phyloP scores from a whole-genome alignment of 371 early-diverging fungal species.

The Mucor racemosus region DNA sequence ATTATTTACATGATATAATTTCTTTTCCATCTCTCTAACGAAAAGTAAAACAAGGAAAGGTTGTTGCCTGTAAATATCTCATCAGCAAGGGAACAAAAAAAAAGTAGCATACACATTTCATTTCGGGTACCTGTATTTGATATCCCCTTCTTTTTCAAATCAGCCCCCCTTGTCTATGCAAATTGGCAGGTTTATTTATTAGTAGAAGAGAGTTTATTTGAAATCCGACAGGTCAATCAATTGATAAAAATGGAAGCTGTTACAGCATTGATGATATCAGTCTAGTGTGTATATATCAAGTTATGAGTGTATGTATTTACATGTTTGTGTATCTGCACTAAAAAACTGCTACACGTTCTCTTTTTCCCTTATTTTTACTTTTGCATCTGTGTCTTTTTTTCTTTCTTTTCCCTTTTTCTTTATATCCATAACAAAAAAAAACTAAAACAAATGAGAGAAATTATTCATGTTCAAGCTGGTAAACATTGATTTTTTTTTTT shows the following conservation, averaged over 20 bases:
- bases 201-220: neutral
- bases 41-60: neutral
- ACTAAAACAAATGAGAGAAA: conserved; percentile 90
- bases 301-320: neutral
- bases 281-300: conserved; percentile 5
- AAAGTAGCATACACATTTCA: too few relatives aligned
- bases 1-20: neutral
- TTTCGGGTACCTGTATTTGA: neutral
- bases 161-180: neutral
- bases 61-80: neutral
- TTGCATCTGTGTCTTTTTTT: neutral
- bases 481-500: conserved; percentile 6
- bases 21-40: neutral
- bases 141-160: neutral
- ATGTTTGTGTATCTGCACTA: conserved; percentile 7
- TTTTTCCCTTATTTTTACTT: neutral
- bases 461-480: conserved; percentile 99
- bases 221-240: neutral
- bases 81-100: neutral
- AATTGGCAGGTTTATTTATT: conserved; percentile 6
- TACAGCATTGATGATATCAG: conserved; percentile 1
- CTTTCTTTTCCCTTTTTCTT: neutral
- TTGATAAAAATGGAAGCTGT: neutral
- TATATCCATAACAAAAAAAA: neutral
- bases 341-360: neutral